Base-by-base conservation (phyloP, 2,329 filamentous ascomycete genomes). In the Gyromitra esculenta region DNA sequence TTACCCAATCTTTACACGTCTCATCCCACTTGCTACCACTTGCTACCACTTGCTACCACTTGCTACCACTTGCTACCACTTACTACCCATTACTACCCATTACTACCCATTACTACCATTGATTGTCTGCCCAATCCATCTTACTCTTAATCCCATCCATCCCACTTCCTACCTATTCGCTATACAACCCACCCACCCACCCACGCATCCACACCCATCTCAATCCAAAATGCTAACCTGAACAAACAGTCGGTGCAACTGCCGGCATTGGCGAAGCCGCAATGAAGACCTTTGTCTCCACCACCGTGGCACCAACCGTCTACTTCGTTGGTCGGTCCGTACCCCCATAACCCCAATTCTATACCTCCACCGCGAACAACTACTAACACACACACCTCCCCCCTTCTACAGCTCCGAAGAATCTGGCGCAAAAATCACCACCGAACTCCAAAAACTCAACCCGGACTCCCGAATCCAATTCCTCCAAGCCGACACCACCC, bases 181-280 rank as follows among this genome's bases (percentile, higher is more conserved):
- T 3, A 31, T 31, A 31, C 4, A 4, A 4, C 25, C 25, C 25
- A 31, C 2, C 25, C 1, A 31, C 2, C n/a, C 1, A 48, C 48
- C 7, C 45, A 65, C 31, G 52, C 1, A 41, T 56, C 7, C 45
- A 65, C 31, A 57, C 63, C 48, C 13, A 48, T 25, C 25, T 31
- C 4, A 8, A 9, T 57, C 37, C 60, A 31, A 31, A 31, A 31
- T 31, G 25, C 25, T 31, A 31, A 31, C 25, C 25, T 4, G 25
- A 31, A 4, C 1, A 31, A 31, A 35, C 21, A 80, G 85, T 87
- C 2, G 87, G 87, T 43, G 87, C 85, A 37, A 89, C 87, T 2
- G 85, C 84, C 48, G 87, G 87, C n/a, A 88, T 89, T 56, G 87
- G 87, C 6, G 83, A 86, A 75, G 81, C 84, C 11, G 85, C 86